Conservation (phyloP, 768 basidiomycete species). For the Panaeolus papilionaceus region DNA sequence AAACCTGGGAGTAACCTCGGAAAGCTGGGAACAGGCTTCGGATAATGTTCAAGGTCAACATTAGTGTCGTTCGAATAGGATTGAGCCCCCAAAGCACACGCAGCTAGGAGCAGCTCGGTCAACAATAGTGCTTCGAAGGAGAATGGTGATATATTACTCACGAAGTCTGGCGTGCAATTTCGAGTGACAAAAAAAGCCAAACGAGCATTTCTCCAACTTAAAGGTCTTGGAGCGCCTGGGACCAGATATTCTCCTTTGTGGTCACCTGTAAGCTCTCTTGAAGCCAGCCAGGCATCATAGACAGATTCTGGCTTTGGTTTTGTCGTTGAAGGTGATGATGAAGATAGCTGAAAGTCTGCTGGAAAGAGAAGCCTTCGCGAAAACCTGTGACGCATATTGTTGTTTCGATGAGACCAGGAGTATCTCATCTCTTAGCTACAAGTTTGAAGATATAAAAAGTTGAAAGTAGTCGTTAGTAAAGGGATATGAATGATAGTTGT, state of each 20-base stretch:
- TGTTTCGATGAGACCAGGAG: constrained; percentile 38
- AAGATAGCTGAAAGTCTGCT: constrained; percentile 39
- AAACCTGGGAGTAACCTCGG: constrained; percentile 81
- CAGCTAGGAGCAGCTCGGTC: constrained; percentile 38
- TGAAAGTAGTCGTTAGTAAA: neutral
- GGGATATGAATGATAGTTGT: constrained; percentile 33
- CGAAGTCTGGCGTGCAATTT: constrained; percentile 60
- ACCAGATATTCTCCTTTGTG: constrained; percentile 54
- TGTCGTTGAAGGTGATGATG: constrained; percentile 26
- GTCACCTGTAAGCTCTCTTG: constrained; percentile 51
- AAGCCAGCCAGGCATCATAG: constrained; percentile 65
- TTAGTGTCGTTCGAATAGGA: constrained; percentile 71
- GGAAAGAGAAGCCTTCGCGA: constrained; percentile 43
- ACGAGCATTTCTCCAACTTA: constrained; percentile 59
- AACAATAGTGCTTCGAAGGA: constrained; percentile 16
- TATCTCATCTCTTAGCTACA: constrained; percentile 39
- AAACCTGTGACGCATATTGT: constrained; percentile 46
- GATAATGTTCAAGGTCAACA: constrained; percentile 72
- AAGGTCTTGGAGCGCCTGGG: constrained; percentile 73
- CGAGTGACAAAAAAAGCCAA: constrained; percentile 63
- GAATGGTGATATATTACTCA: constrained; percentile 34
- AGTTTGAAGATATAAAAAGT: constrained; percentile 18
- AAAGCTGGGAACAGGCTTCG: constrained; percentile 83
- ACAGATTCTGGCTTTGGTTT: constrained; percentile 36
- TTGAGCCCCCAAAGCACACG: constrained; percentile 57